These are phyloP conservation scores for Corylus avellana DNA, from an alignment of 306 rosid species.

Conservation along the genomic window DNA sequence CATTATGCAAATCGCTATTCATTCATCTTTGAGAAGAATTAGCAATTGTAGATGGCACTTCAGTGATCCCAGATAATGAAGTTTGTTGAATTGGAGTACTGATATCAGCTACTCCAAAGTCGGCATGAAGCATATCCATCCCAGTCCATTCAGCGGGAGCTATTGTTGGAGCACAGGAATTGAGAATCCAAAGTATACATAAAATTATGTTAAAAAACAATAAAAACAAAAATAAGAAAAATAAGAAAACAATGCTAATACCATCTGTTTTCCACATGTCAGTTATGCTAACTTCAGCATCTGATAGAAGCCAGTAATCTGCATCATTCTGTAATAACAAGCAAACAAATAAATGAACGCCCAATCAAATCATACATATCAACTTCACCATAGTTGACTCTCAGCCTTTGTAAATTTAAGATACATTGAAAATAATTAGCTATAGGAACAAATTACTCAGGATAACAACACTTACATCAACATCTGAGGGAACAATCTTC, in stretches of 20 bases:
- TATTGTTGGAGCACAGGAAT: constrained; percentile 54
- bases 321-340: constrained; percentile 75
- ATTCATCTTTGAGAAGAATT: constrained; percentile 55
- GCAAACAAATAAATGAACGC: neutral
- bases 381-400: neutral
- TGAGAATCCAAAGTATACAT: neutral
- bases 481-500: constrained; percentile 96
- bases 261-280: constrained; percentile 97
- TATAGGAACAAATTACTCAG: constrained; percentile 10
- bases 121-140: constrained; percentile 67
- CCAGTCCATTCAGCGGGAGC: constrained; percentile 81
- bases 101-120: constrained; percentile 56
- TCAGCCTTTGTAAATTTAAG: neutral
- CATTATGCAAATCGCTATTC: constrained; percentile 20
- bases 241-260: constrained; percentile 45
- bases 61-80: constrained; percentile 48
- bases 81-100: constrained; percentile 45
- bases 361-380: neutral
- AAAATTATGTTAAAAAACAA: neutral
- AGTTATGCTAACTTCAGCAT: constrained; percentile 93
- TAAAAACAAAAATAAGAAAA: constrained; percentile 13
- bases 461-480: constrained; percentile 66
- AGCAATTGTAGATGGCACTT: constrained; percentile 46
- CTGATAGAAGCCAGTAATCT: constrained; percentile 97
- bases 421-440: neutral